phyloP scores from a whole-genome alignment of 768 basidiomycete genomes.

The Leccinum arenicola region DNA sequence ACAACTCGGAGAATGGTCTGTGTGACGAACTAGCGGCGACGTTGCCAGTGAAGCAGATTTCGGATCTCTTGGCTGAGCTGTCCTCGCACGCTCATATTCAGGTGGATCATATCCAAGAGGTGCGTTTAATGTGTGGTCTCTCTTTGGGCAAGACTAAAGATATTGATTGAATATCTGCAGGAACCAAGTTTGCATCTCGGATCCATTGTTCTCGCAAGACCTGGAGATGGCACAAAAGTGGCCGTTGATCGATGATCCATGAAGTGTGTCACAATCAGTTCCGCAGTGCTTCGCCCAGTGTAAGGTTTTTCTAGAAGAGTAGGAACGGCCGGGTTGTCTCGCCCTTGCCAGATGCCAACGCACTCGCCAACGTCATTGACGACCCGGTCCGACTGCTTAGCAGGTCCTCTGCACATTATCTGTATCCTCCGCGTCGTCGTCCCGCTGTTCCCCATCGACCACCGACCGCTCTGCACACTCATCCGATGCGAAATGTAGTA shows the following conservation, averaged over 20 bases:
- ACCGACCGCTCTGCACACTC: conserved; percentile 24
- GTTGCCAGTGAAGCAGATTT: conserved; percentile 53
- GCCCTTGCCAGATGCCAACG: no score
- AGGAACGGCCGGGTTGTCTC: no score
- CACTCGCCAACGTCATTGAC: no score
- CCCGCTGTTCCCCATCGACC: conserved; percentile 1
- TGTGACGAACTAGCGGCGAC: conserved; percentile 57
- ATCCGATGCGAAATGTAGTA: conserved; percentile 74
- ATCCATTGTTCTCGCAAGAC: conserved; percentile 56
- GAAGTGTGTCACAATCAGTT: conserved; percentile 35
- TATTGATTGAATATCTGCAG: conserved; percentile 23
- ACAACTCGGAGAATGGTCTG: conserved; percentile 51
- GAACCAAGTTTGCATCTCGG: conserved; percentile 45
- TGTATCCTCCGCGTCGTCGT: neutral
- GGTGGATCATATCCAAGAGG: conserved; percentile 71
- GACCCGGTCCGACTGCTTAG: no score
- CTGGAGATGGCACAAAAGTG: conserved; percentile 69
- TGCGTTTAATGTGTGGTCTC: conserved; percentile 24
- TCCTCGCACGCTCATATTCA: conserved; percentile 67
- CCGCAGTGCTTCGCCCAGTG: no score
- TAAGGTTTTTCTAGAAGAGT: no score
- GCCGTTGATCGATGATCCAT: conserved; percentile 43
- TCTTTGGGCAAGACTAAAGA: neutral
- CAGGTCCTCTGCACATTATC: no score
- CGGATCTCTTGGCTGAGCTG: conserved; percentile 67